Evolutionary conservation across 2,329 filamentous ascomycete species (phyloP).

Genomic region (Aspergillus ibericus): DNA sequence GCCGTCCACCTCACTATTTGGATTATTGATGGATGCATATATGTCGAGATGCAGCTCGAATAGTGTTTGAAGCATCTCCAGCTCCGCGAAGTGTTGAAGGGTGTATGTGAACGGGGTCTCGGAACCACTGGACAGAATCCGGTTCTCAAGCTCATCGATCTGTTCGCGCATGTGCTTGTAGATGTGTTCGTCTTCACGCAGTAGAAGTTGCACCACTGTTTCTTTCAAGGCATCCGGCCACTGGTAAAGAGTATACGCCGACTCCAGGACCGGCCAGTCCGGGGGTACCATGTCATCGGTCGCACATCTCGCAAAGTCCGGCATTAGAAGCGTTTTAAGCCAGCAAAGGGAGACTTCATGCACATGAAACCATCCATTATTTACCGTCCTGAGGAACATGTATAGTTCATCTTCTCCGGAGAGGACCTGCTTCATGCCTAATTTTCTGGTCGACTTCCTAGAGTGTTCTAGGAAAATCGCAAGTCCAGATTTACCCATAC

Average conservation of each 20-base stretch:
- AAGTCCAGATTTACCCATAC: constrained; percentile 50
- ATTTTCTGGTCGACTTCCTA: constrained; percentile 46
- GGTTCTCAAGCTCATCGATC: constrained; percentile 29
- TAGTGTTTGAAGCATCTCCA: constrained; percentile 59
- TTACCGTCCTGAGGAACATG: constrained; percentile 47
- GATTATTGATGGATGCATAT: constrained; percentile 62
- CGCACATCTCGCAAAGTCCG: constrained; percentile 29
- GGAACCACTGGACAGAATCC: constrained; percentile 24
- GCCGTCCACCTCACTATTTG: constrained; percentile 56
- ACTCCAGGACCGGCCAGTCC: constrained; percentile 30
- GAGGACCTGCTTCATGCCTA: constrained; percentile 40
- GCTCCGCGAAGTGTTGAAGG: constrained; percentile 35
- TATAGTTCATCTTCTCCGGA: constrained; percentile 38
- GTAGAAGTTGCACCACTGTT: constrained; percentile 53
- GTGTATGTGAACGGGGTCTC: constrained; percentile 28
- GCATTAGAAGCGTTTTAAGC: constrained; percentile 53
- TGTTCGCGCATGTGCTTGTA: constrained; percentile 43
- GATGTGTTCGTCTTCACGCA: constrained; percentile 56
- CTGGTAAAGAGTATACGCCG: constrained; percentile 53
- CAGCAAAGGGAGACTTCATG: constrained; percentile 57
- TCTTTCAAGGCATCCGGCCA: constrained; percentile 60
- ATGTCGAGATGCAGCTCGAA: constrained; percentile 69
- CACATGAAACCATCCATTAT: constrained; percentile 48
- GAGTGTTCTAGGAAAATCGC: constrained; percentile 60
- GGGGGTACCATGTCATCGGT: constrained; percentile 4